These are phyloP conservation scores for Rhodamnia rubescens DNA, from an alignment of 345 rosid species.

Conservation along the genomic window DNA sequence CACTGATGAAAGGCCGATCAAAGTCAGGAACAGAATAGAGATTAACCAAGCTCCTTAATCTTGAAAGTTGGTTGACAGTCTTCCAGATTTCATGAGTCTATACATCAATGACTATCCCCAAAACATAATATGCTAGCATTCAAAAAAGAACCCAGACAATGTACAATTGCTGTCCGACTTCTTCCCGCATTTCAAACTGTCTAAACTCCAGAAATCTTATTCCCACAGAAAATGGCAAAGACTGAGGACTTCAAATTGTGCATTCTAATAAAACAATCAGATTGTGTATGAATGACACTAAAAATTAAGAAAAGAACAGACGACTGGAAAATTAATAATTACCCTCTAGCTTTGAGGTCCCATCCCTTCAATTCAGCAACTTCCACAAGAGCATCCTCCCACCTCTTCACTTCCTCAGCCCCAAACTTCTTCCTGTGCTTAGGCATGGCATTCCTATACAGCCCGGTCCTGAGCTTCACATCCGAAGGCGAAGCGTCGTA, in stretches of 20 bases:
- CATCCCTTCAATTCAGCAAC: background rate
- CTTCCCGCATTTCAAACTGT: background rate
- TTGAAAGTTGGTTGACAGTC: background rate
- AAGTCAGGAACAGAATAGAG: background rate
- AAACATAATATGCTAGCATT: background rate
- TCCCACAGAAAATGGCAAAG: background rate
- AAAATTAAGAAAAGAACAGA: background rate
- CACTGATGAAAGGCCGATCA: background rate
- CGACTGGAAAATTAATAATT: background rate
- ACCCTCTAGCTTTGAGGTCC: background rate
- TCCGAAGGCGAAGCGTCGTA: background rate
- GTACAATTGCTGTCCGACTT: background rate
- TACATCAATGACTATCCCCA: background rate
- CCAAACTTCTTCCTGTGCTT: background rate
- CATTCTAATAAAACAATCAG: background rate
- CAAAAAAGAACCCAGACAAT: background rate
- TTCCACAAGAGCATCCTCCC: background rate
- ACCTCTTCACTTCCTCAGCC: background rate
- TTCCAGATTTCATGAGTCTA: background rate
- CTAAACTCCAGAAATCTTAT: background rate
- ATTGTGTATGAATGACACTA: background rate
- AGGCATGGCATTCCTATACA: background rate
- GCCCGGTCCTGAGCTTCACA: background rate
- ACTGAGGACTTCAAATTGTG: background rate
- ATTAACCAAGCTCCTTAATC: background rate